A percentile compares a stretch with the other conserved stretches of the same genome.
Evolutionary conservation across 2,329 filamentous ascomycete genomes (phyloP).

Genomic region (Epichloe coenophiala): DNA sequence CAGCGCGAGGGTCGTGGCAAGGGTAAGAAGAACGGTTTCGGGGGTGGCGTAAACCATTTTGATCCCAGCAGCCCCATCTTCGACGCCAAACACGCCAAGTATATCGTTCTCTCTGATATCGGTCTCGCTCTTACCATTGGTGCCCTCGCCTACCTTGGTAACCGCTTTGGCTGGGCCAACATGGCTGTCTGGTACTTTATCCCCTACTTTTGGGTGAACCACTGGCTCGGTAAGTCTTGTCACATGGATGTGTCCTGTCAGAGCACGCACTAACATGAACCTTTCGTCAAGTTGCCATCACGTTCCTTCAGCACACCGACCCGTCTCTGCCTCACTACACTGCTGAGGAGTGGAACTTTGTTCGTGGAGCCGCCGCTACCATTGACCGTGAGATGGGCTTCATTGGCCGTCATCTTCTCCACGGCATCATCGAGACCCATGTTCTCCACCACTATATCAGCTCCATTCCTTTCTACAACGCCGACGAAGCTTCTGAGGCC

Average conservation of each 20-base stretch:
- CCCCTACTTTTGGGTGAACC: constrained; percentile 96
- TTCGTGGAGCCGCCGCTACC: constrained; percentile 84
- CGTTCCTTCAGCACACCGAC: constrained; percentile 94
- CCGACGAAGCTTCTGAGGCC: constrained; percentile 84
- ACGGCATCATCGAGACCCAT: constrained; percentile 96
- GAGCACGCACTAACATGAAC: constrained; percentile 14
- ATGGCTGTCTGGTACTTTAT: constrained; percentile 88
- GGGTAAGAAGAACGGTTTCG: constrained; percentile 76
- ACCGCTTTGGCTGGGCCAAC: constrained; percentile 73
- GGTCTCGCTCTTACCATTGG: constrained; percentile 53
- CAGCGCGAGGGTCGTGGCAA: constrained; percentile 87
- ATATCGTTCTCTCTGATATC: constrained; percentile 77
- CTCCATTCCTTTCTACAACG: constrained; percentile 92
- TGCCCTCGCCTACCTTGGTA: constrained; percentile 54
- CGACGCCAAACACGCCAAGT: constrained; percentile 77
- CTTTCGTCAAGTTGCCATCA: constrained; percentile 73
- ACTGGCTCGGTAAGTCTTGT: constrained; percentile 77
- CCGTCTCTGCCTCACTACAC: constrained; percentile 88
- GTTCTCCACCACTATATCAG: constrained; percentile 96
- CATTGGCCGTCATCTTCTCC: constrained; percentile 77
- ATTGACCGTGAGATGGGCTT: constrained; percentile 97
- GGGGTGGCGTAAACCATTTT: constrained; percentile 90
- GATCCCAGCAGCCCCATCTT: constrained; percentile 77
- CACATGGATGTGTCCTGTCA: background rate
- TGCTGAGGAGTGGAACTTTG: constrained; percentile 76